Evolutionary conservation across 2,329 filamentous ascomycete species (phyloP), one percentile per base, ranked within the genome.

Genomic region (Fusarium irregulare): DNA sequence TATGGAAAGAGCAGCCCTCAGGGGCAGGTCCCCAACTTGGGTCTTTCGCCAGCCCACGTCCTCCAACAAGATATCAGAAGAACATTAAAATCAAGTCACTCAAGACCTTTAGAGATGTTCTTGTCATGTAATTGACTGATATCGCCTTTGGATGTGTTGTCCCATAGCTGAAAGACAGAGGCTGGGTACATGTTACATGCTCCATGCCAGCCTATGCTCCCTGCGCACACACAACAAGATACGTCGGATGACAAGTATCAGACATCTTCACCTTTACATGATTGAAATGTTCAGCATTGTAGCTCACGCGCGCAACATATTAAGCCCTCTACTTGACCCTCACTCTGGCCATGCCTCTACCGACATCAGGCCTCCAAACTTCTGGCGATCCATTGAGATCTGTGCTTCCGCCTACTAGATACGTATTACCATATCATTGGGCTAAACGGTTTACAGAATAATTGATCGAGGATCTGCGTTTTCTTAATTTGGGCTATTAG

Each of bases 391-490:
- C 18, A 6, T 11, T 4, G 34, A 3, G 16, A 37, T 37, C 5
- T 37, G 34, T n/a, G 1, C 32, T 37, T 11, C 32, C 3, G 9
- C 5, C 32, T 37, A 4, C 32, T 34, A 16, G 2, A 23, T 23
- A 23, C 23, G 8, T 34, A 9, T 18, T 18, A 4, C 0, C 4
- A 2, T 5, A 6, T 37, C 8, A 11, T 11, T 11, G 8, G 32
- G 32, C 16, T 34, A 0, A 18, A 10, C 16, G 2, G 9, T 1
- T 18, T 18, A 1, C 2, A 10, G 32, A 18, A 5, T 37, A 18
- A 11, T 2, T 6, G 16, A 18, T 4, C 5, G 10, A 18, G 16
- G 32, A 18, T 37, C 16, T 37, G 32, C 32, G 5, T 12, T 30
- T 27, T 11, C 28, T 30, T 2, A 37, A 37, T 11, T 1, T 34